A percentile compares a stretch with the other conserved stretches of the same genome.
Conservation (phyloP, 441 rosid species). For the Viola pubescens region DNA sequence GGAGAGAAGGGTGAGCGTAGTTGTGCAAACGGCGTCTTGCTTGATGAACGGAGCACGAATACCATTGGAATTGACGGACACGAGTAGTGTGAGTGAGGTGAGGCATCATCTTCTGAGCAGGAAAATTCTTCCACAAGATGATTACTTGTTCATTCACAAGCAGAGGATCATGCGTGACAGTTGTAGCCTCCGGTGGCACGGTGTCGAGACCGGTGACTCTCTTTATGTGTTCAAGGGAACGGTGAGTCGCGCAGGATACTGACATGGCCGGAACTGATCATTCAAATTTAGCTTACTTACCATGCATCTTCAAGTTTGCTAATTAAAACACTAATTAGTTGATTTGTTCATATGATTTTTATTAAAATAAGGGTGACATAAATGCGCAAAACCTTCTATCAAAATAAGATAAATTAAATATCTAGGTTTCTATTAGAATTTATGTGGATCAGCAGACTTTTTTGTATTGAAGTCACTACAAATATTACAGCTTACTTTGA, state of each 20-base stretch:
- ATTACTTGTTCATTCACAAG: constrained; percentile 75
- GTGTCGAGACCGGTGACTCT: constrained; percentile 58
- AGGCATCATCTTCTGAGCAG: constrained; percentile 36
- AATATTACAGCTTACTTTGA: no score
- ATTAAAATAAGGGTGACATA: neutral
- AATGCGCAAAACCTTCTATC: neutral
- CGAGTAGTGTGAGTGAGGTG: constrained; percentile 45
- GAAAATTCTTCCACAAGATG: constrained; percentile 52
- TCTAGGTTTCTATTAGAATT: no score
- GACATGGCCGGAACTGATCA: neutral
- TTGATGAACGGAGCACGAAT: constrained; percentile 55
- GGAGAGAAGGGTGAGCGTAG: constrained; percentile 30
- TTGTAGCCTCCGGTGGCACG: constrained; percentile 80
- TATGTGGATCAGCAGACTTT: no score
- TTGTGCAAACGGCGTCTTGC: constrained; percentile 60
- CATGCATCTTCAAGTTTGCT: neutral
- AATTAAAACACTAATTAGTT: no score
- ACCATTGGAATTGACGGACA: constrained; percentile 57
- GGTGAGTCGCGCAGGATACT: constrained; percentile 25
- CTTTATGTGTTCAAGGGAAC: constrained; percentile 76
- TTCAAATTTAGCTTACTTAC: neutral
- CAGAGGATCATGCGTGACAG: constrained; percentile 71
- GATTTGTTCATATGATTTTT: no score
- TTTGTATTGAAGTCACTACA: no score
- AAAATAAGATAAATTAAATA: neutral